Evolutionary conservation across 2,329 filamentous ascomycete genomes (phyloP).

Genomic region (Xylogone sp.): DNA sequence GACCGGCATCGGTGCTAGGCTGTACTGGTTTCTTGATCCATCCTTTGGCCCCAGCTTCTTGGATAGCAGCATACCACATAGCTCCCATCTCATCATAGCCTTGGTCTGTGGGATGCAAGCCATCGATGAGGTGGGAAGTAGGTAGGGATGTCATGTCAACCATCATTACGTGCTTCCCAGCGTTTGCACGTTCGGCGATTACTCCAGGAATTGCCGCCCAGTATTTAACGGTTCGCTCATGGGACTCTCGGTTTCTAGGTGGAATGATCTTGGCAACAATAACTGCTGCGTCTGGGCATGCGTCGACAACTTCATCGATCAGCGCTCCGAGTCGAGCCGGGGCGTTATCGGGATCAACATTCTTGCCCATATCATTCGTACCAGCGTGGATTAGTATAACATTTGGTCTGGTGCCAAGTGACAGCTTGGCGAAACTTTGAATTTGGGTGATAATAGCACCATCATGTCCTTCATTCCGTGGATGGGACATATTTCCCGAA

Average conservation of each 20-base stretch:
- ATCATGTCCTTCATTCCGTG: conserved; percentile 29
- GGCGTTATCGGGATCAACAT: conserved; percentile 20
- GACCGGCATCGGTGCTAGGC: too few relatives aligned
- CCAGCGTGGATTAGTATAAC: conserved; percentile 29
- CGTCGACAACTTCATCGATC: conserved; percentile 27
- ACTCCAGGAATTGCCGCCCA: conserved; percentile 14
- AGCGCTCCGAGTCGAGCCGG: conserved; percentile 28
- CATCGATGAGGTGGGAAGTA: neutral
- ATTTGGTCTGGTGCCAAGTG: conserved; percentile 23
- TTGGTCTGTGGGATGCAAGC: conserved; percentile 14
- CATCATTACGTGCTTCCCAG: too few relatives aligned
- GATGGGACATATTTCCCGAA: conserved; percentile 30
- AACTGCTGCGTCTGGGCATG: conserved; percentile 28
- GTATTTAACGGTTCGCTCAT: conserved; percentile 4
- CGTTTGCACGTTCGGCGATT: neutral
- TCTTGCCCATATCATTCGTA: conserved; percentile 29
- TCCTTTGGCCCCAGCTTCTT: neutral
- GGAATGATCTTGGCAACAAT: conserved; percentile 33
- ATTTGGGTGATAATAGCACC: conserved; percentile 29
- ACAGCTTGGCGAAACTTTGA: conserved; percentile 9
- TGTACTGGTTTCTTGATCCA: too few relatives aligned
- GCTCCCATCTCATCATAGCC: conserved; percentile 16
- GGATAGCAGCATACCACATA: conserved; percentile 9
- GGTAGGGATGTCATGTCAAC: too few relatives aligned
- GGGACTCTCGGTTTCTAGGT: neutral